A percentile compares a stretch with the other conserved stretches of the same genome.
Conservation (phyloP, 805 yeast genomes). For the Kazachstania psychrophila region DNA sequence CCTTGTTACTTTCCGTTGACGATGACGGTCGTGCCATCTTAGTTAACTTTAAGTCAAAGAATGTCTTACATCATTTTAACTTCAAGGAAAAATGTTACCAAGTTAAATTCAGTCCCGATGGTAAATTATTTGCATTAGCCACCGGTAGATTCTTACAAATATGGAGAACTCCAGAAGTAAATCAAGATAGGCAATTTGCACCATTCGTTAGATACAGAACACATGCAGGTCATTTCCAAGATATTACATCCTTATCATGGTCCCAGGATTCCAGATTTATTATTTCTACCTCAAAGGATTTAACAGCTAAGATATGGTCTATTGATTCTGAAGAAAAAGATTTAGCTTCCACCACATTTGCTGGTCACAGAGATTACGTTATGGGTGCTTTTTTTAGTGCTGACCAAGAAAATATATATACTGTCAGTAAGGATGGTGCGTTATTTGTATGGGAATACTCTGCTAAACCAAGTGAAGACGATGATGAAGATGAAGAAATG, state of each 20-base stretch:
- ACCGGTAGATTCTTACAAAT: conserved; percentile 75
- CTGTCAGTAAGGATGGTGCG: conserved; percentile 92
- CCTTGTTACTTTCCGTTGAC: conserved; percentile 75
- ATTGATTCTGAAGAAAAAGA: conserved; percentile 56
- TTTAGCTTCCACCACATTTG: conserved; percentile 70
- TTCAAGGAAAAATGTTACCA: conserved; percentile 72
- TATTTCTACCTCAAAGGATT: conserved; percentile 77
- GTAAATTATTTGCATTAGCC: conserved; percentile 78
- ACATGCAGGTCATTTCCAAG: conserved; percentile 88
- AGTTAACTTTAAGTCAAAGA: conserved; percentile 73
- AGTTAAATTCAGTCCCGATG: conserved; percentile 81
- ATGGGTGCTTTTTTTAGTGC: conserved; percentile 77
- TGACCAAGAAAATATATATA: conserved; percentile 84
- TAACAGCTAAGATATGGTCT: conserved; percentile 81
- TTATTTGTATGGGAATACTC: conserved; percentile 85
- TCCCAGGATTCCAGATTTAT: conserved; percentile 84
- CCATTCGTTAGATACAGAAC: conserved; percentile 88
- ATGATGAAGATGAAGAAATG: conserved; percentile 34
- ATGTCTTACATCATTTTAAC: conserved; percentile 88
- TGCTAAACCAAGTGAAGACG: conserved; percentile 42
- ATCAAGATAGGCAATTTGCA: conserved; percentile 87
- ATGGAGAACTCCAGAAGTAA: conserved; percentile 80
- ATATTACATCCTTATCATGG: conserved; percentile 74
- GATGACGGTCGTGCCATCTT: conserved; percentile 88
- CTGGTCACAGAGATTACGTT: conserved; percentile 89